Evolutionary conservation across 257 asterid species (phyloP), one percentile per base, ranked within the genome.

Genomic region (Thymus quinquecostatus): DNA sequence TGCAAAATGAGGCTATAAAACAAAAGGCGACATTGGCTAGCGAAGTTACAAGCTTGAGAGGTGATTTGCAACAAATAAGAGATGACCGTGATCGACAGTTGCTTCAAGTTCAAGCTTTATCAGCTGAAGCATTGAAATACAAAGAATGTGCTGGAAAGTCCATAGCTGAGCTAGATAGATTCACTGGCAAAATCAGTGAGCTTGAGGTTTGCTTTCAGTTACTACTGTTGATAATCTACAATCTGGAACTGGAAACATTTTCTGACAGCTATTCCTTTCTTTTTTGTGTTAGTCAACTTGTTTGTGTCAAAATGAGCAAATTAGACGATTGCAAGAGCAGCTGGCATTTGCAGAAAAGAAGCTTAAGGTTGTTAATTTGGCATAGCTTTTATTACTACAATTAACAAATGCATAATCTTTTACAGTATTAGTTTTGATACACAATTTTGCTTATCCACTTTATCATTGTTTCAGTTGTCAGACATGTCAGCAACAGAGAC

Each of bases 71-170:
- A 56, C 91, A 81, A 88, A 88, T 82, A 68, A 85, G 97, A 77
- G 97, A 87, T 60, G 98, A 92, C 38, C 97, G 96, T 50, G 96
- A 92, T 73, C 83, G 85, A 8, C 90, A 84, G 72, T 43, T 82
- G 77, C 66, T 57, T 33, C 88, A 82, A 67, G 96, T 84, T 56
- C 84, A 85, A 75, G 75, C 80, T 76, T 77, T 94, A 75, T 77
- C 86, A 28, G 68, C 76, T 40, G 95, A 95, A 48, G 74, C 88
- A 29, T 81, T 63, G 36, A 85, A 82, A 76, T 85, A 80, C 75
- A 90, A 79, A 74, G 98, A 95, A 76, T 59, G 70, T 68, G 64
- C 87, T 62, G 97, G 89, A 70, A 80, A 86, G 73, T 79, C 87
- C 7, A 21, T 61, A 55, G 91, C 86, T 32, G 83, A 79, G 75